Evolutionary conservation across 1,284 basidiomycete species (phyloP), one percentile per base, ranked within the genome.

Genomic region (Nidula niveotomentosa): DNA sequence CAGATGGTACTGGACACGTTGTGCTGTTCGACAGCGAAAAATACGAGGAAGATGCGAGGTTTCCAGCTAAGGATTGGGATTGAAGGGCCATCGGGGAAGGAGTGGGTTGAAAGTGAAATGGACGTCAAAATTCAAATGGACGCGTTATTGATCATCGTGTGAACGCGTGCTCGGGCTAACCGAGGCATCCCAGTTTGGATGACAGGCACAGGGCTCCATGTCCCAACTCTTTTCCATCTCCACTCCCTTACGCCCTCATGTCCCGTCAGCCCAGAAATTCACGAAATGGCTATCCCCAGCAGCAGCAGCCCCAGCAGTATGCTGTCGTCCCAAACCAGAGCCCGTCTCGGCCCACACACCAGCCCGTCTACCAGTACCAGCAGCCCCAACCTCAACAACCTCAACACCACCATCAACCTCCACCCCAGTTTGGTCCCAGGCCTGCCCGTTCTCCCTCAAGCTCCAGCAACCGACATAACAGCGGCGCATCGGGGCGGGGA

Each of bases 401-500:
- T 37, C 53, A 46, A 17, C 52, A 49, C n/a, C 41, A 48, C 33
- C 36, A 41, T 12, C 50, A 55, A 17, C 49, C 13, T 55, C 43
- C 53, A 50, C 53, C 60, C 60, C 30, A 57, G 58, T 23, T 23
- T 51, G 66, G 59, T 17, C 66, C 62, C 60, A 62, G 62, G 49
- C 67, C 62, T 43, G 64, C 62, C 59, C 65, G 49, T 30, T 58
- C 39, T 59, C 69, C 58, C 58, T 63, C 64, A 54, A 58, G 62
- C 46, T 66, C 68, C 51, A 62, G 58, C 39, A 62, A 62, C 47
- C 37, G 48, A 18, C 56, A 63, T 36, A 57, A 61, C 35, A 56
- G 58, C 59, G 57, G 67, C 56, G 70, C 75, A 59, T 58, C 74
- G 48, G 72, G 76, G 48, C 74, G 81, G 58, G 78, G 78, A 55